Base-by-base conservation (phyloP, 768 basidiomycete species). In the Lepiota brunneoincarnata region DNA sequence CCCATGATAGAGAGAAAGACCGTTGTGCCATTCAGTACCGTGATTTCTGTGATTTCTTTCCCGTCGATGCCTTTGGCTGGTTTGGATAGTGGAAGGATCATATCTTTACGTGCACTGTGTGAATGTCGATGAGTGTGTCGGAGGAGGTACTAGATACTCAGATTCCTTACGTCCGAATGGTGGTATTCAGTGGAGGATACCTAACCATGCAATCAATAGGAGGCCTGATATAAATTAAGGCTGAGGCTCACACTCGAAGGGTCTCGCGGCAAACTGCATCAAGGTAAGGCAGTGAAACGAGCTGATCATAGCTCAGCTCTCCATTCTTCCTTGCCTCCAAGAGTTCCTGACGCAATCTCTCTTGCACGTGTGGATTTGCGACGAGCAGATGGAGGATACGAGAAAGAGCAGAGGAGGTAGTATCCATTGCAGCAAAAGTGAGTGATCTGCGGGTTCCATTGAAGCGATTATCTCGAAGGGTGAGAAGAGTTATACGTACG, bases 261-360 rank as follows among this genome's bases (percentile, higher is more conserved):
- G 73, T 76, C 57, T 78, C 74, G 28, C 72, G 63, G 56, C 70
- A 71, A 7, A 75, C 58, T 2, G 72, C 71, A 49, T 78, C 75
- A 17, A 75, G 56, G 53, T 68, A 69, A 0, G 71, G 73, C 6
- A 76, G 68, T 6, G 53, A 61, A 18, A 70, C 59, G 1, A 80
- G 63, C 1, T 62, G 61, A 44, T 77, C 75, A 47, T 75, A 77
- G 15, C 58, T 54, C 1, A 78, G 50, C 20, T 73, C 68, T 4
- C 58, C 55, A 28, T 63, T 50, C 18, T 54, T 56, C 3, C 55
- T 51, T 1, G 69, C 73, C 14, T 63, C 53, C 1, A 49, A 28
- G 20, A 79, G 58, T 54, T 78, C 77, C 5, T 64, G 36, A 4
- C 78, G 69, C 31, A 78, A 61, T 54, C 57, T 72, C 3, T 68